Conservation (phyloP, 306 rosid species). For the Prunus dulcis region DNA sequence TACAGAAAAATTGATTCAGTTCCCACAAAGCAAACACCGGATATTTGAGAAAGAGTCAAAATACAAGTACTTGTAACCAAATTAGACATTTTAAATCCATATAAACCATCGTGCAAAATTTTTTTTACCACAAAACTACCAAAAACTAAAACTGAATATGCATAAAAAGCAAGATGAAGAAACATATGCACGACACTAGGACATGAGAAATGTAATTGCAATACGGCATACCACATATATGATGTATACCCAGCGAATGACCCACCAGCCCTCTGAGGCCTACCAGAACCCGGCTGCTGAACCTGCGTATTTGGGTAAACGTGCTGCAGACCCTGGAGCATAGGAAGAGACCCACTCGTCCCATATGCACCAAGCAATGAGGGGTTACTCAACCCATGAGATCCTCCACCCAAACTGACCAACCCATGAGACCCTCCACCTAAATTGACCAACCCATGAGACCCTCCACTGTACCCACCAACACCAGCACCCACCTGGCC, state of each 20-base stretch:
- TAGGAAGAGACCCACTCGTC: conserved; percentile 10
- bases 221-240: conserved; percentile 41
- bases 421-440: conserved; percentile 17
- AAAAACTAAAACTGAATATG: background rate
- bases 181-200: background rate
- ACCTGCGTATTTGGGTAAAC: conserved; percentile 28
- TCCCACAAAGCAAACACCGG: background rate
- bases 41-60: background rate
- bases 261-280: conserved; percentile 33
- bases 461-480: conserved; percentile 23
- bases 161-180: background rate
- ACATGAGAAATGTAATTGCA: conserved; percentile 13
- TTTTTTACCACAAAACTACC: background rate
- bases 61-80: background rate
- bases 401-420: conserved; percentile 11
- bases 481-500: conserved; percentile 29
- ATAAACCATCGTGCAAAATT: background rate
- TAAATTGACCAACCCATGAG: conserved; percentile 23
- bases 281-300: conserved; percentile 24
- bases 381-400: conserved; percentile 1
- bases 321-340: conserved; percentile 25
- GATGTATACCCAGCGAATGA: conserved; percentile 31
- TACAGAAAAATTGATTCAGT: background rate
- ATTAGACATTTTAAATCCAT: background rate
- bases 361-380: conserved; percentile 12